These are phyloP conservation scores for Chaetoceros muelleri DNA, from an alignment of 108 stramenopile species.

Conservation along the genomic window DNA sequence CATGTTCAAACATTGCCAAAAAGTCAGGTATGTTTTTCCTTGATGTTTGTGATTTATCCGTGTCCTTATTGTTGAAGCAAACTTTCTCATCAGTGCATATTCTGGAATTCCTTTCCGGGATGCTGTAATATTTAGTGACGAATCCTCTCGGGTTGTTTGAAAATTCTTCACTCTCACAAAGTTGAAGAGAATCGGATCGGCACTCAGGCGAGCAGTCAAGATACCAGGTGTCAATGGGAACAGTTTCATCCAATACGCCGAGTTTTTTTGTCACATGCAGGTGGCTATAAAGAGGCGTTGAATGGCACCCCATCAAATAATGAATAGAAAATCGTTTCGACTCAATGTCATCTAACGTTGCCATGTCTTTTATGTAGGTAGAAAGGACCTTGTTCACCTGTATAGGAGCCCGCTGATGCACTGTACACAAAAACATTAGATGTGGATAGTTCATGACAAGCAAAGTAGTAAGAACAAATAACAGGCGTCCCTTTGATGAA, in stretches of 20 bases:
- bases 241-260: not conserved
- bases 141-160: constrained; percentile 45
- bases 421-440: constrained; percentile 42
- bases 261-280: constrained; percentile 32
- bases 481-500: not conserved
- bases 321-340: constrained; percentile 29
- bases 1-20: not conserved
- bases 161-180: constrained; percentile 72
- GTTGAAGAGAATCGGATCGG: constrained; percentile 25
- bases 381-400: constrained; percentile 10
- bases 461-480: constrained; percentile 24
- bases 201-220: constrained; percentile 77
- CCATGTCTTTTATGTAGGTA: not conserved
- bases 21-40: not conserved
- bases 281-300: constrained; percentile 71
- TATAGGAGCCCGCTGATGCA: constrained; percentile 72
- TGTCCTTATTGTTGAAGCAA: no score
- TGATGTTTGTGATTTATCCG: no score
- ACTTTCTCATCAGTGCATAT: no score
- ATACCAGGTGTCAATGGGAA: constrained; percentile 35
- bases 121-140: constrained; percentile 20
- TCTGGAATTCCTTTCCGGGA: no score
- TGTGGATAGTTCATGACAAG: constrained; percentile 35
- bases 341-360: constrained; percentile 3
- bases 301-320: constrained; percentile 78